A percentile compares a stretch with the other conserved stretches of the same genome.
phyloP scores from a whole-genome alignment of 73 alveolate genomes.

The Urostyla sp. region DNA sequence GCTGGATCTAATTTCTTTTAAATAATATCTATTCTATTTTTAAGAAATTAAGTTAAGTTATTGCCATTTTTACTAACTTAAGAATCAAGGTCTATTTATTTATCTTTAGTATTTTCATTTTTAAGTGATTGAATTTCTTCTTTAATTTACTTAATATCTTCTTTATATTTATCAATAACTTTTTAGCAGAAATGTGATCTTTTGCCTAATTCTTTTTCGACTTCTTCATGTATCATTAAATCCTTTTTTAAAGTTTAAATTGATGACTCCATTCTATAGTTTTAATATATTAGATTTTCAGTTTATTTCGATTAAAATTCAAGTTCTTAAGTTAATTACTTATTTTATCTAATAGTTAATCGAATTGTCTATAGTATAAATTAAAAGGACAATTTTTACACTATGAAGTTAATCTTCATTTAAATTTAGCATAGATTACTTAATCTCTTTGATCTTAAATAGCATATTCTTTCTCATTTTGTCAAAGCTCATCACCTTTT shows the following conservation, averaged over 20 bases:
- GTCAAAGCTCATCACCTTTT: constrained; percentile 77
- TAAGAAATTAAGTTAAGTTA: constrained; percentile 60
- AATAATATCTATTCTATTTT: constrained; percentile 50
- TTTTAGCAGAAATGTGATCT: constrained; percentile 88
- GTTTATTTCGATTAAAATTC: constrained; percentile 95
- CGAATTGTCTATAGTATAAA: constrained; percentile 77
- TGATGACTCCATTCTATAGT: constrained; percentile 82
- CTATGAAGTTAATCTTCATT: constrained; percentile 83
- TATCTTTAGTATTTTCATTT: background rate
- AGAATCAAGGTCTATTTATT: background rate
- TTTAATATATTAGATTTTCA: constrained; percentile 91
- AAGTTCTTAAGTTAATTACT: constrained; percentile 92
- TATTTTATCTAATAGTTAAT: constrained; percentile 94
- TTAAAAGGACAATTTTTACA: background rate
- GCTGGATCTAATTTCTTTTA: constrained; percentile 50
- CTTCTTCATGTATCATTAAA: constrained; percentile 95
- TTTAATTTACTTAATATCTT: constrained; percentile 56
- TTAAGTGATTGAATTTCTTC: background rate
- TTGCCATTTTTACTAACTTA: constrained; percentile 28
- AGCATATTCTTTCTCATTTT: constrained; percentile 86
- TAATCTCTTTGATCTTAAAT: constrained; percentile 79
- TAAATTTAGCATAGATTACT: constrained; percentile 70
- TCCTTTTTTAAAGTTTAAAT: constrained; percentile 88
- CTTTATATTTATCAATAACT: constrained; percentile 77
- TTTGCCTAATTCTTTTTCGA: constrained; percentile 94